These are phyloP conservation scores for Hortiboletus campestris DNA, from an alignment of 768 basidiomycete species.

Conservation along the genomic window DNA sequence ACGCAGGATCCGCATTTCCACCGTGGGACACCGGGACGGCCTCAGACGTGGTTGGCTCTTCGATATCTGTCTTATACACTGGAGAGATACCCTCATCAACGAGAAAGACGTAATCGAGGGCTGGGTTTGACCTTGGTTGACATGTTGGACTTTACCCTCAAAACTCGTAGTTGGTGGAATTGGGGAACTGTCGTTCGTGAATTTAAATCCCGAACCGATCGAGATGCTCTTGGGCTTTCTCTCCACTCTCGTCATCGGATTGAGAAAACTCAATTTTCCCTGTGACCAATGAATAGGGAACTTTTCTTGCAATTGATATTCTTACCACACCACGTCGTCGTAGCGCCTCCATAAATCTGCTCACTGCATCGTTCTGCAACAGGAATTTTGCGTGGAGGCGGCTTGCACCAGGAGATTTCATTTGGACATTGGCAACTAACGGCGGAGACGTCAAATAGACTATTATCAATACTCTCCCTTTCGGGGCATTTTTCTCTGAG, in stretches of 20 bases:
- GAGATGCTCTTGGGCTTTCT: constrained; percentile 24
- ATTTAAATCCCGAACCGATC: constrained; percentile 27
- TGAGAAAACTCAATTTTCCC: constrained; percentile 33
- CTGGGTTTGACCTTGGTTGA: constrained; percentile 24
- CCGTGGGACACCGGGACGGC: not conserved
- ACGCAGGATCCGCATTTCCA: not conserved
- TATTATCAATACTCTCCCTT: constrained; percentile 27
- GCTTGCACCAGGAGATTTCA: constrained; percentile 20
- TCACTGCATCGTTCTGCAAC: constrained; percentile 33
- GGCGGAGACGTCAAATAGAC: constrained; percentile 38
- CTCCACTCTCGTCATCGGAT: constrained; percentile 8
- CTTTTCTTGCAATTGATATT: not conserved
- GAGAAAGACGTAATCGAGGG: not conserved
- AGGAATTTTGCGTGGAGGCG: constrained; percentile 36
- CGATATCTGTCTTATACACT: constrained; percentile 32
- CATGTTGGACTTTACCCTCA: constrained; percentile 33
- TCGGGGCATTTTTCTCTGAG: constrained; percentile 19
- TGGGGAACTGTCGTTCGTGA: constrained; percentile 22
- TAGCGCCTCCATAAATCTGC: constrained; percentile 42
- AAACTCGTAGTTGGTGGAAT: constrained; percentile 25
- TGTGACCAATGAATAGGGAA: constrained; percentile 8
- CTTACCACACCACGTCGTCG: constrained; percentile 49
- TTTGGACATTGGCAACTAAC: constrained; percentile 32
- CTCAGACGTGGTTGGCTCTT: constrained; percentile 12
- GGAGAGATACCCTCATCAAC: not conserved